Percentiles rank a stretch among this genome's conserved stretches.
Evolutionary conservation across 73 alveolate species (phyloP).

Genomic region (Blepharisma japonicum): DNA sequence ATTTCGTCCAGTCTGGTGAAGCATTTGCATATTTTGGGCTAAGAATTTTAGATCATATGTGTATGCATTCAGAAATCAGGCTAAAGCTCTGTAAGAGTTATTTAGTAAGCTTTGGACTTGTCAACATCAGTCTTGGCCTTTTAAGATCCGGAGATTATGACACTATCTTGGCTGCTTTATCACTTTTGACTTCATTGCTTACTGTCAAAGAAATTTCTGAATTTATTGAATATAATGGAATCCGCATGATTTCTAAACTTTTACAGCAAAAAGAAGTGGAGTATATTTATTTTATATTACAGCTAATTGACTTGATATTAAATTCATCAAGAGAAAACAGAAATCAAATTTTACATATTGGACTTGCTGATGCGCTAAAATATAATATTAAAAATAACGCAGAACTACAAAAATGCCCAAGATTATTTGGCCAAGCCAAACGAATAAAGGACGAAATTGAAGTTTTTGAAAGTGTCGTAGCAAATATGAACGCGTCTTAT

Average conservation of each 20-base stretch:
- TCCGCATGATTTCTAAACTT: background rate
- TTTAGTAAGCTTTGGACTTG: background rate
- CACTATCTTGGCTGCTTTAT: background rate
- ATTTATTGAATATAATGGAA: constrained; percentile 15
- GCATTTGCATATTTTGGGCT: constrained; percentile 2
- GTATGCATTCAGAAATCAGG: background rate
- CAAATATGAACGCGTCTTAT: no score
- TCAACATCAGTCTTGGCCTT: background rate
- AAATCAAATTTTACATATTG: constrained; percentile 7
- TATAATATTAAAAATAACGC: constrained; percentile 21
- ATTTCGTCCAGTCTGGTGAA: background rate
- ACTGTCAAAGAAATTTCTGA: constrained; percentile 5
- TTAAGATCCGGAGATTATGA: constrained; percentile 14
- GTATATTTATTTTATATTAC: background rate
- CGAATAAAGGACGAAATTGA: constrained; percentile 18
- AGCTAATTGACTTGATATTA: background rate
- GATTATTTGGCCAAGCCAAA: constrained; percentile 18
- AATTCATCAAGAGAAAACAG: background rate
- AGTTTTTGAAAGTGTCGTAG: background rate
- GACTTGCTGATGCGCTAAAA: constrained; percentile 6
- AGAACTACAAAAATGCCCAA: constrained; percentile 12
- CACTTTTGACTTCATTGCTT: background rate
- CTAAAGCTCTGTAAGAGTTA: background rate
- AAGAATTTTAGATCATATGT: constrained; percentile 17
- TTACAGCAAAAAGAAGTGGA: constrained; percentile 16